Evolutionary conservation across 768 basidiomycete species (phyloP).

Genomic region (Filobasidium wieringae): DNA sequence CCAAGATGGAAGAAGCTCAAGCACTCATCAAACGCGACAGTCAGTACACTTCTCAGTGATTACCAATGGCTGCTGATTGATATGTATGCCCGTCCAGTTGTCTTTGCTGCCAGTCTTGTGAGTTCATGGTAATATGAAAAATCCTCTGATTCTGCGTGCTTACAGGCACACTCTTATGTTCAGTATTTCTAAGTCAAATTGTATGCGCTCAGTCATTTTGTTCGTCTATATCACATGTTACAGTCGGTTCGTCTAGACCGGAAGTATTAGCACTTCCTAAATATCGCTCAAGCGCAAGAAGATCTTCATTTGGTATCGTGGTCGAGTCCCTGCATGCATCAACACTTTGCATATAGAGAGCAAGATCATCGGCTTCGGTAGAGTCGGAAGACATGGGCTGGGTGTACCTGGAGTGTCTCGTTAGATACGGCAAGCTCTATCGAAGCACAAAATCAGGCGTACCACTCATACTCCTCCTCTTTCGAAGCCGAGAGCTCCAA

Average conservation of each 20-base stretch:
- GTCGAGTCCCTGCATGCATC: too few relatives aligned
- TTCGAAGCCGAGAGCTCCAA: conserved; percentile 56
- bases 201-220: too few relatives aligned
- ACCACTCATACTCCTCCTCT: conserved; percentile 63
- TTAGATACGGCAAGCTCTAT: too few relatives aligned
- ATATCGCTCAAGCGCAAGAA: too few relatives aligned
- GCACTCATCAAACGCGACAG: conserved; percentile 90
- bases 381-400: conserved; percentile 24
- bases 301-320: too few relatives aligned
- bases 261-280: too few relatives aligned
- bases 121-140: conserved; percentile 9
- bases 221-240: too few relatives aligned
- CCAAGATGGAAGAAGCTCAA: conserved; percentile 95
- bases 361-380: conserved; percentile 32
- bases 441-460: conserved; percentile 23
- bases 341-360: conserved; percentile 19
- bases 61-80: conserved; percentile 1
- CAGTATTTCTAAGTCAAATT: conserved; percentile 2
- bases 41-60: conserved; percentile 43
- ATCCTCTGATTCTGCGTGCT: too few relatives aligned
- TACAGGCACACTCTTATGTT: too few relatives aligned
- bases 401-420: conserved; percentile 14
- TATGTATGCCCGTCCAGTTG: conserved; percentile 17
- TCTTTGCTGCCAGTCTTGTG: conserved; percentile 37
- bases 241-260: too few relatives aligned